A percentile compares a stretch with the other conserved stretches of the same genome.
These are phyloP conservation scores for Curvularia verruculosa DNA, from an alignment of 2,329 filamentous ascomycete species.

Conservation along the genomic window DNA sequence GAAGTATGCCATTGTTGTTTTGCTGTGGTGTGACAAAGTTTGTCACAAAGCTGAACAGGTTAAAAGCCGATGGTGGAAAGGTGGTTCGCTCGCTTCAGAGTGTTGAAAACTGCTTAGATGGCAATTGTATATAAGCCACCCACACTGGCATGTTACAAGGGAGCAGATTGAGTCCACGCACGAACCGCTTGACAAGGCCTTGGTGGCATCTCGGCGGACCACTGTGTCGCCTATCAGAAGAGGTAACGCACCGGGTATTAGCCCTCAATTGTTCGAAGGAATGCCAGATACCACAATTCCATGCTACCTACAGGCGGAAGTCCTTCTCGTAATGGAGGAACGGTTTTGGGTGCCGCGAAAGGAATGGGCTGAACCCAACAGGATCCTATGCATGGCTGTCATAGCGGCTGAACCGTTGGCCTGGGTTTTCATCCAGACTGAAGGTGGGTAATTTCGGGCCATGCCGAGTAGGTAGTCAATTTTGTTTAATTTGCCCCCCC, in stretches of 20 bases:
- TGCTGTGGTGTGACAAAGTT: slow-evolving; percentile 6
- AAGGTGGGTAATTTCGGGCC: background rate
- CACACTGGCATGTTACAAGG: slow-evolving; percentile 1
- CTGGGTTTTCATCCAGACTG: slow-evolving; percentile 2
- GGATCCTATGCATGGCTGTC: slow-evolving; percentile 4
- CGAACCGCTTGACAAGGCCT: slow-evolving; percentile 4
- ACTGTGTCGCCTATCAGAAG: slow-evolving; percentile 10
- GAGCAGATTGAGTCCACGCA: slow-evolving; percentile 4
- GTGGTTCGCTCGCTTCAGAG: slow-evolving; percentile 12
- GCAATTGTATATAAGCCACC: slow-evolving; percentile 11
- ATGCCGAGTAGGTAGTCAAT: background rate
- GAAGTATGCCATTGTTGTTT: slow-evolving; percentile 18
- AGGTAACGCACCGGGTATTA: slow-evolving; percentile 3
- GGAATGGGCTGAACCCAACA: slow-evolving; percentile 11
- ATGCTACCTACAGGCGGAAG: slow-evolving; percentile 7
- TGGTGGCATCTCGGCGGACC: background rate
- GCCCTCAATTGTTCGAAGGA: slow-evolving; percentile 1
- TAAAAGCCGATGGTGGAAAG: slow-evolving; percentile 3
- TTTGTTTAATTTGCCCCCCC: too few species aligned
- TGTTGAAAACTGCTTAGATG: background rate
- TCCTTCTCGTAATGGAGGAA: background rate
- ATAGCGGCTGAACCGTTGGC: slow-evolving; percentile 9
- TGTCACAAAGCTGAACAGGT: slow-evolving; percentile 2
- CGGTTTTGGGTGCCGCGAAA: background rate
- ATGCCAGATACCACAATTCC: background rate